Percentiles rank a stretch among this genome's conserved stretches.
Evolutionary conservation across 2,329 filamentous ascomycete species (phyloP).

Genomic region (Colletotrichum limetticola): DNA sequence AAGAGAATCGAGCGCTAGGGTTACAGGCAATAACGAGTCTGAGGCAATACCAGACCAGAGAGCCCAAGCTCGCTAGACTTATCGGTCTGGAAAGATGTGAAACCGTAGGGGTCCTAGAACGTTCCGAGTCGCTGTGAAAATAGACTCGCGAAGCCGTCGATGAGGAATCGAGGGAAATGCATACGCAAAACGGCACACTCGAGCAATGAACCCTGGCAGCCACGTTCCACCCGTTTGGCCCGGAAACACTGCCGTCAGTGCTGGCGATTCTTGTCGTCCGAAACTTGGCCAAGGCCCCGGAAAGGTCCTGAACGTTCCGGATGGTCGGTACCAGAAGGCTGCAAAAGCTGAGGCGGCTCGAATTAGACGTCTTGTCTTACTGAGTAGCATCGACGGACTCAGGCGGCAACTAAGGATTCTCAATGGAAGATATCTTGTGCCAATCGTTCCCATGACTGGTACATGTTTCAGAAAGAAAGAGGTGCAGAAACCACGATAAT

Average conservation of each 20-base stretch:
- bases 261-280: constrained; percentile 22
- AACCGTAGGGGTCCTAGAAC: constrained; percentile 23
- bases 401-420: no score
- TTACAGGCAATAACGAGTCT: neutral
- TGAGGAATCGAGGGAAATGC: neutral
- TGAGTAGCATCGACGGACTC: neutral
- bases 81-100: constrained; percentile 11
- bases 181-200: constrained; percentile 4
- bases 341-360: constrained; percentile 3
- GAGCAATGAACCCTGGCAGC: constrained; percentile 2
- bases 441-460: neutral
- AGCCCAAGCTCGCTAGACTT: neutral
- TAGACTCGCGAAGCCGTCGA: neutral
- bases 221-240: constrained; percentile 28
- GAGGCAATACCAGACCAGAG: neutral
- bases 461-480: neutral
- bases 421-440: neutral
- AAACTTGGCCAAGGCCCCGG: neutral
- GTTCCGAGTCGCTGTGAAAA: constrained; percentile 19
- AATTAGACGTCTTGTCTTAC: neutral
- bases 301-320: constrained; percentile 12
- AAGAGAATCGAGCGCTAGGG: neutral
- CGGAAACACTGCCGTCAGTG: neutral
- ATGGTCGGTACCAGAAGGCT: constrained; percentile 12
- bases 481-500: neutral